Evolutionary conservation across 805 yeast genomes (phyloP).

Genomic region (Kregervanrija delftensis): DNA sequence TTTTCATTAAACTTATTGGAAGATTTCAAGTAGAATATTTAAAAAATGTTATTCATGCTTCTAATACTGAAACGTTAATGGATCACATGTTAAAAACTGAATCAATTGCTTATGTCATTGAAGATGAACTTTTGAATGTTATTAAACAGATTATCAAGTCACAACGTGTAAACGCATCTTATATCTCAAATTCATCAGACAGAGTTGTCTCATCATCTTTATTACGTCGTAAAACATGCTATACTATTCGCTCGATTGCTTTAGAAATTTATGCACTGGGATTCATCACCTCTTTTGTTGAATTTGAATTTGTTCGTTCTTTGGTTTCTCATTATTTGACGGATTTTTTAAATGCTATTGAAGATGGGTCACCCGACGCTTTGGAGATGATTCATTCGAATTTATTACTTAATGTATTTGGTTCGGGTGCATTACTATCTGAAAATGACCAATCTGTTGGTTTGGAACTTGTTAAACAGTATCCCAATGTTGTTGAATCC

Average conservation of each 20-base stretch:
- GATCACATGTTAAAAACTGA: slow-evolving; percentile 13
- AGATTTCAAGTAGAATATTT: slow-evolving; percentile 19
- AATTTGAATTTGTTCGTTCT: slow-evolving; percentile 35
- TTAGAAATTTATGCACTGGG: slow-evolving; percentile 60
- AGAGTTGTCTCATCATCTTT: slow-evolving; percentile 18
- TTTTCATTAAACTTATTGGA: slow-evolving; percentile 21
- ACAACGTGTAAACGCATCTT: slow-evolving; percentile 16
- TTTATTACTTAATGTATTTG: slow-evolving; percentile 33
- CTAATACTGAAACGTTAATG: slow-evolving; percentile 7
- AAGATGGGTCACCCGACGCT: slow-evolving; percentile 42
- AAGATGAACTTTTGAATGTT: slow-evolving; percentile 8
- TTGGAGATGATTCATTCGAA: slow-evolving; percentile 44
- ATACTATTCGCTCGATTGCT: slow-evolving; percentile 25
- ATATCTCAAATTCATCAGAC: slow-evolving; percentile 19
- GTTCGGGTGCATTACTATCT: slow-evolving; percentile 26
- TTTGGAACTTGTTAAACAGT: slow-evolving; percentile 26
- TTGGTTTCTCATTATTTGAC: slow-evolving; percentile 44
- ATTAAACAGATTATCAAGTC: slow-evolving; percentile 13
- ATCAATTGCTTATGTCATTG: slow-evolving; percentile 6
- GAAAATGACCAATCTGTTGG: slow-evolving; percentile 35
- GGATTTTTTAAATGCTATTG: slow-evolving; percentile 16
- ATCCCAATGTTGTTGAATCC: slow-evolving; percentile 50
- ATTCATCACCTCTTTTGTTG: slow-evolving; percentile 37
- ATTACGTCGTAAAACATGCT: slow-evolving; percentile 22
- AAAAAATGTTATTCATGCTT: slow-evolving; percentile 13